Evolutionary conservation across 1,284 basidiomycete species (phyloP), one percentile per base, ranked within the genome.

Genomic region (Xerocomus amazonicus): DNA sequence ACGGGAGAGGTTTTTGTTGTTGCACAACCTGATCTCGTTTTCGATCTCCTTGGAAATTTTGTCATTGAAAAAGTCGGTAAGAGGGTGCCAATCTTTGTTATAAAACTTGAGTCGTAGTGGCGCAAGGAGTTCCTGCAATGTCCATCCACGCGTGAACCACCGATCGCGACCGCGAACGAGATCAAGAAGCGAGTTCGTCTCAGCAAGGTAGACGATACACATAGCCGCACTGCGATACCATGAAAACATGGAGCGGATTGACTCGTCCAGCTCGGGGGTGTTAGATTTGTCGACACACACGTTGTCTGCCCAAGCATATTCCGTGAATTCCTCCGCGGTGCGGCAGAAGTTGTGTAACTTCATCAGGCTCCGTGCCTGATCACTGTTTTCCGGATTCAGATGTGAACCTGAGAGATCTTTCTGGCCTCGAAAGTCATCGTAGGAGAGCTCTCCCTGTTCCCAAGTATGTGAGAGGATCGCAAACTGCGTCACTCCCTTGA

Each of bases 21-120:
- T 16, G 16, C 33, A 16, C 26, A 34, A 17, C 23, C 33, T 35
- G 8, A 44, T 9, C 43, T 44, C 4, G 10, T 10, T 35, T 4
- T 35, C 43, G 6, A 27, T 12, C 33, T 44, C 43, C 33, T 44
- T 28, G 43, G 32, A 44, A 12, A 44, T 16, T 6, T 44, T 44
- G 43, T 44, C 43, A 10, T 44, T 35, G 43, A 35, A 9, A 2
- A 44, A 16, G 26, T 44, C 33, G 7, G 43, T 44, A 27, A 44
- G 33, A 35, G 23, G 33, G 27, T 44, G n/a, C 33, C 43, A 44
- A 34, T 35, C 16, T 16, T 44, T 35, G 26, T 26, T 35, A 16
- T 44, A 44, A 44, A 44, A 44, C 31, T 35, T 44, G 43, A 44
- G 32, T 44, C 33, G 32, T 32, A 10, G n/a, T 35, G 43, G 33